These are phyloP conservation scores for Mycena maculata DNA, from an alignment of 768 basidiomycete genomes.

Conservation along the genomic window DNA sequence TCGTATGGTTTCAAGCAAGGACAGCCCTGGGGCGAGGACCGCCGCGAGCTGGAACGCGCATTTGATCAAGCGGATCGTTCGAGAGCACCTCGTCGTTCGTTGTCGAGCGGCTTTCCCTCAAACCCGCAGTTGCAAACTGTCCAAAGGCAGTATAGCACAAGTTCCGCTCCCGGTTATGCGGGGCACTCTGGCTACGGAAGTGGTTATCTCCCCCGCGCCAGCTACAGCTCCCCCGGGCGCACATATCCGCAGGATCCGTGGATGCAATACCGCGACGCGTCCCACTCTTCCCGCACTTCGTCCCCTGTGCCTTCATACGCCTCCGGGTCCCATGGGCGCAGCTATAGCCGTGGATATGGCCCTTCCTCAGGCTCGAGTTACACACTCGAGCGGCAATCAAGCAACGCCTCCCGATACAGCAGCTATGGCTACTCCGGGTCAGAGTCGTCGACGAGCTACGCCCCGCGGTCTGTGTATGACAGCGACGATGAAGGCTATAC, in stretches of 20 bases:
- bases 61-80: slow-evolving; percentile 29
- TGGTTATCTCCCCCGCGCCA: neutral
- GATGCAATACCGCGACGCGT: slow-evolving; percentile 13
- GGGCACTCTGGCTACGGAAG: slow-evolving; percentile 20
- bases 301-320: slow-evolving; percentile 4
- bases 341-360: slow-evolving; percentile 6
- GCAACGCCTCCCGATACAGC: slow-evolving; percentile 17
- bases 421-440: slow-evolving; percentile 19
- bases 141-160: slow-evolving; percentile 11
- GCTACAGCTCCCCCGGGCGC: slow-evolving; percentile 7
- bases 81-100: slow-evolving; percentile 14
- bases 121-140: neutral
- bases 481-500: slow-evolving; percentile 19
- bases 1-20: slow-evolving; percentile 46
- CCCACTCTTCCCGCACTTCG: slow-evolving; percentile 8
- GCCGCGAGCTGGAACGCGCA: slow-evolving; percentile 42
- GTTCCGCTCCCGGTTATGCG: neutral
- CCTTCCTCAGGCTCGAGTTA: slow-evolving; percentile 15
- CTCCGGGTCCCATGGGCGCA: neutral
- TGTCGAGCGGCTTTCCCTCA: slow-evolving; percentile 21
- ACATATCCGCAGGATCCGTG: slow-evolving; percentile 15
- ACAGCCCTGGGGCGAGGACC: slow-evolving; percentile 44
- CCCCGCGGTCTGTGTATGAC: neutral
- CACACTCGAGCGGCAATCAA: slow-evolving; percentile 4
- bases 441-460: slow-evolving; percentile 13